Evolutionary conservation across 768 basidiomycete species (phyloP).

Genomic region (Lactarius akahatsu): DNA sequence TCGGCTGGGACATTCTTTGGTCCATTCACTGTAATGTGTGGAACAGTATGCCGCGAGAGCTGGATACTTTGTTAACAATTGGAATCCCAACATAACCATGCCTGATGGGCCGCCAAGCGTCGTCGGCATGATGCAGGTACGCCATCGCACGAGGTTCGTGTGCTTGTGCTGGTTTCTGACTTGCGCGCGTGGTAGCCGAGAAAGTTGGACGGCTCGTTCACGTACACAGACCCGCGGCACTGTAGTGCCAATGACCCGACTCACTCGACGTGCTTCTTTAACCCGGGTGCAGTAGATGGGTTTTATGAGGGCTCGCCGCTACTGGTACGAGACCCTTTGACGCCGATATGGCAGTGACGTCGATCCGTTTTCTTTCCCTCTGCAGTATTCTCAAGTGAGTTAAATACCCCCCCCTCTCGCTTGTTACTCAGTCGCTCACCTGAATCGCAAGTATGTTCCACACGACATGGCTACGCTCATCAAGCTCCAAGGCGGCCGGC

Average conservation of each 20-base stretch:
- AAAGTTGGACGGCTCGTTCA: slow-evolving; percentile 56
- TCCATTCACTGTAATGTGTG: background rate
- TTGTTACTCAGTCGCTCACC: background rate
- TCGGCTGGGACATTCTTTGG: background rate
- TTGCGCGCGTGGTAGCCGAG: slow-evolving; percentile 43
- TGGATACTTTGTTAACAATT: slow-evolving; percentile 56
- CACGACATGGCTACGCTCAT: slow-evolving; percentile 65
- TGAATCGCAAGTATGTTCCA: slow-evolving; percentile 50
- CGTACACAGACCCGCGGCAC: slow-evolving; percentile 64
- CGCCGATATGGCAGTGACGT: too few relatives aligned
- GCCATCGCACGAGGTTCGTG: background rate
- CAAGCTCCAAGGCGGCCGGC: slow-evolving; percentile 55
- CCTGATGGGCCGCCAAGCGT: slow-evolving; percentile 46
- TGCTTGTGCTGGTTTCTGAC: background rate
- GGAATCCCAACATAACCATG: slow-evolving; percentile 56
- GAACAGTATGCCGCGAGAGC: slow-evolving; percentile 53
- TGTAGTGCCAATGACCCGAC: slow-evolving; percentile 63
- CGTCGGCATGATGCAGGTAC: slow-evolving; percentile 61
- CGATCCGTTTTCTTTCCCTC: background rate
- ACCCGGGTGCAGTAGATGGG: slow-evolving; percentile 54
- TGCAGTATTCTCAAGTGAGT: background rate
- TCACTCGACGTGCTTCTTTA: slow-evolving; percentile 58
- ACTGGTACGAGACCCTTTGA: slow-evolving; percentile 42
- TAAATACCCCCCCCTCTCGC: background rate
- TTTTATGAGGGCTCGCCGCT: slow-evolving; percentile 68